These are phyloP conservation scores for Leptomonas seymouri DNA, from an alignment of 208 protist species.

Conservation along the genomic window DNA sequence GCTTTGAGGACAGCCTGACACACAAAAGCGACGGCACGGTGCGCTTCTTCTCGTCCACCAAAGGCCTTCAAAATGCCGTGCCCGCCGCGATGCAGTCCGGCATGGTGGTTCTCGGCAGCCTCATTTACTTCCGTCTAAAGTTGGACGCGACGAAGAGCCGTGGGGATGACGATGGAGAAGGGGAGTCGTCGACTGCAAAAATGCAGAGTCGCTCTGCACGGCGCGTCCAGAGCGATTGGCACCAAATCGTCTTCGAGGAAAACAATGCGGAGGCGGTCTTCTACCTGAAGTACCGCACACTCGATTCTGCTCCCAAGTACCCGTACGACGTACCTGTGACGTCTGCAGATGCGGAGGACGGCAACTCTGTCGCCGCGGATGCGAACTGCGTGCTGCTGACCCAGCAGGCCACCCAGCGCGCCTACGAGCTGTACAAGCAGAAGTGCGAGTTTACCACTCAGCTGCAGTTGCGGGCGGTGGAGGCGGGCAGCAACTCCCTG, in stretches of 20 bases:
- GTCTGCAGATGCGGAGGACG: conserved; percentile 24
- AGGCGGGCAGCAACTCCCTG: conserved; percentile 58
- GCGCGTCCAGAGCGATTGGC: conserved; percentile 28
- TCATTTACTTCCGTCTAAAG: conserved; percentile 83
- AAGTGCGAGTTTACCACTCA: conserved; percentile 87
- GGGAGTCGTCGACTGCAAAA: background rate
- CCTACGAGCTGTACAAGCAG: conserved; percentile 76
- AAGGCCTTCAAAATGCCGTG: conserved; percentile 60
- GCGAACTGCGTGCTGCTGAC: conserved; percentile 66
- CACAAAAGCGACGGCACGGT: conserved; percentile 74
- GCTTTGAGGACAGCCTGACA: conserved; percentile 74
- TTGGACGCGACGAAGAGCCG: conserved; percentile 17
- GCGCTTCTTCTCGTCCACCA: conserved; percentile 72
- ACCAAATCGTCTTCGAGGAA: conserved; percentile 41
- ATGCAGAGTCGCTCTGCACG: conserved; percentile 31
- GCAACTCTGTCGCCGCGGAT: conserved; percentile 14
- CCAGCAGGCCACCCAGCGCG: conserved; percentile 49
- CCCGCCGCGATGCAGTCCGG: conserved; percentile 68
- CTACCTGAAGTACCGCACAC: conserved; percentile 57
- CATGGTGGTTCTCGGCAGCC: conserved; percentile 61
- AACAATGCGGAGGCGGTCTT: conserved; percentile 59
- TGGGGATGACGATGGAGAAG: background rate
- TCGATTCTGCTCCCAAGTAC: conserved; percentile 46
- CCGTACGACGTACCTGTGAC: conserved; percentile 41
- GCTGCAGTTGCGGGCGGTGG: conserved; percentile 70